Conservation (phyloP, 2,329 filamentous ascomycete species). For the Tolypocladium ovalisporum region DNA sequence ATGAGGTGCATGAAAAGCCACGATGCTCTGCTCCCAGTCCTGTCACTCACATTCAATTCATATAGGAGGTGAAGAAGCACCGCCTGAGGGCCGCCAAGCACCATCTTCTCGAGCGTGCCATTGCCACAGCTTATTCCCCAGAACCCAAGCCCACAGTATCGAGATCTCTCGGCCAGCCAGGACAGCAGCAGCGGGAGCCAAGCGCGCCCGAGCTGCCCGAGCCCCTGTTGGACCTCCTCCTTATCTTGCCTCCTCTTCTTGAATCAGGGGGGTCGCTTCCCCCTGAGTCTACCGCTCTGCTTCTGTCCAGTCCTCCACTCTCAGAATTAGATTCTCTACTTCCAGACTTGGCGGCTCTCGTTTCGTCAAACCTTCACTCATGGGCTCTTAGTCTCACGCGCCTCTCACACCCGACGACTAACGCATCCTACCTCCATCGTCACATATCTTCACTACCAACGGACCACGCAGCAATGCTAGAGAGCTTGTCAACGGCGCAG, state of each 20-base stretch:
- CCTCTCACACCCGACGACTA: conserved; percentile 36
- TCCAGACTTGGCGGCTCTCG: conserved; percentile 31
- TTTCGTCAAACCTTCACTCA: conserved; percentile 38
- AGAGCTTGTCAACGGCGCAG: conserved; percentile 18
- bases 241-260: conserved; percentile 41
- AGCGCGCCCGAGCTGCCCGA: conserved; percentile 21
- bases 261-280: conserved; percentile 23
- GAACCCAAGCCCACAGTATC: conserved; percentile 7
- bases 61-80: conserved; percentile 36
- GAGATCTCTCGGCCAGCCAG: neutral
- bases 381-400: conserved; percentile 38
- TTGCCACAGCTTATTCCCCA: conserved; percentile 31
- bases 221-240: conserved; percentile 40
- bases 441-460: conserved; percentile 37
- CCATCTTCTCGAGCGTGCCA: conserved; percentile 38
- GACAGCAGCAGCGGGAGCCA: conserved; percentile 6
- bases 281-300: conserved; percentile 23
- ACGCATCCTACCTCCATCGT: conserved; percentile 48
- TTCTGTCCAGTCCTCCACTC: conserved; percentile 41
- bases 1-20: neutral
- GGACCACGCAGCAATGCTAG: conserved; percentile 25
- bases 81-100: conserved; percentile 37
- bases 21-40: no score
- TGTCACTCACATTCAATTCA: neutral
- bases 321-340: conserved; percentile 35